Percentiles rank a stretch among this genome's conserved stretches.
These are phyloP conservation scores for Penicillium sp. DNA, from an alignment of 2,329 filamentous ascomycete genomes.

Conservation along the genomic window DNA sequence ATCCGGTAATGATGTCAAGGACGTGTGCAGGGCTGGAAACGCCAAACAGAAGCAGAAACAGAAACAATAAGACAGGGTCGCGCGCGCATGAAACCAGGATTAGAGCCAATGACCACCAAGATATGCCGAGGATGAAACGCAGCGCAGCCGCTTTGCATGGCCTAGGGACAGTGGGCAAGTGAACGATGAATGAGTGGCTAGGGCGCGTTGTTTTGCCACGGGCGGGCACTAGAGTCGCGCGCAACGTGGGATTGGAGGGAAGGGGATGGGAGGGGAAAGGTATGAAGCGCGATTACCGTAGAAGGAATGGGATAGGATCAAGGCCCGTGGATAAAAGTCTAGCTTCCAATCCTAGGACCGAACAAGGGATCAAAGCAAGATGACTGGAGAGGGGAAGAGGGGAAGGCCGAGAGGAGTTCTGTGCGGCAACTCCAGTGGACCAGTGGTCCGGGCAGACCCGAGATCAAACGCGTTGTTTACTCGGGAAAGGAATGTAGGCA, in stretches of 20 bases:
- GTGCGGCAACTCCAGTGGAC: neutral
- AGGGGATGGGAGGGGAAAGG: slow-evolving; percentile 1
- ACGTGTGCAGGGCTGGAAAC: slow-evolving; percentile 17
- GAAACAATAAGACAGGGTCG: neutral
- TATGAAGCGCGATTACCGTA: slow-evolving; percentile 1
- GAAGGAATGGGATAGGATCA: neutral
- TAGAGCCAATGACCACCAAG: slow-evolving; percentile 11
- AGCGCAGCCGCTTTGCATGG: slow-evolving; percentile 11
- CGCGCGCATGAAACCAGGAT: slow-evolving; percentile 2
- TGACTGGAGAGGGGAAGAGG: slow-evolving; percentile 3
- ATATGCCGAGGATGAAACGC: slow-evolving; percentile 6
- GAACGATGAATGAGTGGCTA: neutral
- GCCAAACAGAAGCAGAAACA: slow-evolving; percentile 1
- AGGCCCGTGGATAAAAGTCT: neutral
- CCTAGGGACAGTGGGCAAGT: neutral
- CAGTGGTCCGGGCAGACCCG: slow-evolving; percentile 11
- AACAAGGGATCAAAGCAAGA: neutral
- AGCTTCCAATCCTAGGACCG: neutral
- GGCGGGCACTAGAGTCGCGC: slow-evolving; percentile 14
- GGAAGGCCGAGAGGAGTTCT: neutral
- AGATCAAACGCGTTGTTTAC: slow-evolving; percentile 9
- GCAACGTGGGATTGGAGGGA: slow-evolving; percentile 21
- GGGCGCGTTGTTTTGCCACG: slow-evolving; percentile 24
- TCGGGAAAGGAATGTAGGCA: slow-evolving; percentile 2
- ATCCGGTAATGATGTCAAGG: slow-evolving; percentile 11